Percentiles rank a stretch among this genome's conserved stretches.
These are phyloP conservation scores for Eimeria acervulina DNA, from an alignment of 169 alveolate genomes.

Conservation along the genomic window DNA sequence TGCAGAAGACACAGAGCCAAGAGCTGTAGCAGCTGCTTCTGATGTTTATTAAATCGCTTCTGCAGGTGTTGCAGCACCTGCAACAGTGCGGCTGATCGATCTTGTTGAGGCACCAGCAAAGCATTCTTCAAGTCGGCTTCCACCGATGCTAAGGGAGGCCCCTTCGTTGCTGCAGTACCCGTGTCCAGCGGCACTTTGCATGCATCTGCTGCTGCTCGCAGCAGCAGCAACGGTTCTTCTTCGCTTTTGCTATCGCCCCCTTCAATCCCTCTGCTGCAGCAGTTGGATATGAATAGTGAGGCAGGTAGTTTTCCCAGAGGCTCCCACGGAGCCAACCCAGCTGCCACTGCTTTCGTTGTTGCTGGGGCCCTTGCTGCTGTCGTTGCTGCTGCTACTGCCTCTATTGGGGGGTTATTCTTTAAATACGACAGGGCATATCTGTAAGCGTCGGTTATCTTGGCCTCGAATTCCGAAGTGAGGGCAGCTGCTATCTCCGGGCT, in stretches of 20 bases:
- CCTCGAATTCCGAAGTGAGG: conserved; percentile 31
- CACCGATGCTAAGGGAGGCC: background rate
- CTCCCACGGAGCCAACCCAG: conserved; percentile 36
- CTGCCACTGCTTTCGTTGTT: background rate
- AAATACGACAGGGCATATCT: conserved; percentile 14
- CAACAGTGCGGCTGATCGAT: background rate
- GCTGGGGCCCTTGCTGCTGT: background rate
- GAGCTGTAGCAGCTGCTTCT: conserved; percentile 73
- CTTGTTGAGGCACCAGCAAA: conserved; percentile 1
- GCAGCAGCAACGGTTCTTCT: conserved; percentile 31
- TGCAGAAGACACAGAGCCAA: conserved; percentile 63
- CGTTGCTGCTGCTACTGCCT: background rate
- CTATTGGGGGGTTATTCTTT: background rate
- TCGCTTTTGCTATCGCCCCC: background rate
- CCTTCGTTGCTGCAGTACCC: conserved; percentile 44
- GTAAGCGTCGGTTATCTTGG: conserved; percentile 27
- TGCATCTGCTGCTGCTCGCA: conserved; percentile 71
- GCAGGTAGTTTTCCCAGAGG: conserved; percentile 33
- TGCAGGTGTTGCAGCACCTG: conserved; percentile 60
- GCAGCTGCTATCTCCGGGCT: conserved; percentile 57
- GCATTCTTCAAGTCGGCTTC: conserved; percentile 48
- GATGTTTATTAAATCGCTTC: conserved; percentile 75
- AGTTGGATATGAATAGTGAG: background rate
- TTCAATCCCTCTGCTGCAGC: background rate
- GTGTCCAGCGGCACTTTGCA: conserved; percentile 40